phyloP scores from a whole-genome alignment of 2,329 filamentous ascomycete genomes.

The Blastomyces gilchristii region DNA sequence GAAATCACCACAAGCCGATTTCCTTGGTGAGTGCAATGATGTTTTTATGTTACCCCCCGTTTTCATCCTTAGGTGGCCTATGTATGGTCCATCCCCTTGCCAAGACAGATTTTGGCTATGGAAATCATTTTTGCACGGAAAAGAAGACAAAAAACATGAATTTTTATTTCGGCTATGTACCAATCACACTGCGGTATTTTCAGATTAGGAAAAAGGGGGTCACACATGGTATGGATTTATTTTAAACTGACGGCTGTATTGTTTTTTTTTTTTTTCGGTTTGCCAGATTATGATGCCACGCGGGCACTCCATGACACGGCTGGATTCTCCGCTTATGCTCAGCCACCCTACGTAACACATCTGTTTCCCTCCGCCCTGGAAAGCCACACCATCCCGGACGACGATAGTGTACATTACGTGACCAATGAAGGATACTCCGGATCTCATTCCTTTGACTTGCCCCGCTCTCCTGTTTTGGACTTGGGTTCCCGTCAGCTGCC shows the following conservation, averaged over 20 bases:
- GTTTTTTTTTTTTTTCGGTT: conserved; percentile 6
- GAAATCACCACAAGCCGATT: conserved; percentile 63
- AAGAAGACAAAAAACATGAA: conserved; percentile 9
- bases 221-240: conserved; percentile 2
- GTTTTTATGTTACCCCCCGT: not conserved
- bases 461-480: conserved; percentile 57
- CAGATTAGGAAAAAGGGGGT: not conserved
- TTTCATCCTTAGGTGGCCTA: not conserved
- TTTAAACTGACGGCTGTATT: conserved; percentile 8
- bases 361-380: conserved; percentile 34
- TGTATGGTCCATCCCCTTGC: not conserved
- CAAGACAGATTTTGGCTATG: conserved; percentile 4
- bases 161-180: not conserved
- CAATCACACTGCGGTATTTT: not conserved
- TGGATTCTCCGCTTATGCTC: conserved; percentile 33
- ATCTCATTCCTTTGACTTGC: conserved; percentile 46
- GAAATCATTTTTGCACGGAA: not conserved
- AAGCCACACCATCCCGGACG: conserved; percentile 32
- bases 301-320: conserved; percentile 31
- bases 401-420: conserved; percentile 33
- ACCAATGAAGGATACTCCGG: conserved; percentile 30
- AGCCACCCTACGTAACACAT: conserved; percentile 31
- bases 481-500: conserved; percentile 50
- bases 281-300: conserved; percentile 30
- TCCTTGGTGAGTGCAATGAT: conserved; percentile 60